Evolutionary conservation across 2,329 filamentous ascomycete genomes (phyloP), one percentile per base, ranked within the genome.

Genomic region (Trichoderma sp.): DNA sequence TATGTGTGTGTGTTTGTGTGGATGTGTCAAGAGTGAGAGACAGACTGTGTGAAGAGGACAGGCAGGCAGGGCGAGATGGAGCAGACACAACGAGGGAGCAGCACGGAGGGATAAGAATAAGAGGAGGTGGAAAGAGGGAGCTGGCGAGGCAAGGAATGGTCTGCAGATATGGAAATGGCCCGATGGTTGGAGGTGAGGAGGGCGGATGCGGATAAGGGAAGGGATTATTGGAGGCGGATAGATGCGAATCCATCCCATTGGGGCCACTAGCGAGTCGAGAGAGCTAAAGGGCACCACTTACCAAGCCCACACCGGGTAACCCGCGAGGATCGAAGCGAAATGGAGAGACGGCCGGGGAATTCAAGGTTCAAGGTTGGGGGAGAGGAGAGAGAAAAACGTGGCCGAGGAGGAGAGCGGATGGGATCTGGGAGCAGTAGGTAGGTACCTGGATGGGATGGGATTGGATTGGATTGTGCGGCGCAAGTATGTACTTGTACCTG

Each of bases 271-370:
- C 60, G 68, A 72, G 33, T 69, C 16, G 53, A 53, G 27, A 74
- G 29, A 63, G 45, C 63, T 68, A 74, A 67, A 74, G 38, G 60
- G 45, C 27, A 74, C 62, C 71, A 74, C 71, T 74, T 74, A 68
- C 71, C 71, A 74, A 68, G 69, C 69, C 69, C 62, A 68, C 62
- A 68, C 63, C 41, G 62, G 71, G 69, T 45, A 67, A 24, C 35
- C 59, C 68, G 60, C 68, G 68, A 72, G 59, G 56, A 66, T 68
- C 31, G 63, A 38, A 74, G 67, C 41, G 63, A 74, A 63, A 74
- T 68, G 41, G 63, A 74, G 62, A 68, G 62, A n/a, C 31, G 63
- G 71, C 29, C 60, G 62, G 63, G 71, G 63, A 45, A 74, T 56
- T 45, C 41, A 72, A 50, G 38, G 38, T n/a, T 63, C 33, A 59